Conservation (phyloP, 257 asterid species). For the Forsythia suspensa region DNA sequence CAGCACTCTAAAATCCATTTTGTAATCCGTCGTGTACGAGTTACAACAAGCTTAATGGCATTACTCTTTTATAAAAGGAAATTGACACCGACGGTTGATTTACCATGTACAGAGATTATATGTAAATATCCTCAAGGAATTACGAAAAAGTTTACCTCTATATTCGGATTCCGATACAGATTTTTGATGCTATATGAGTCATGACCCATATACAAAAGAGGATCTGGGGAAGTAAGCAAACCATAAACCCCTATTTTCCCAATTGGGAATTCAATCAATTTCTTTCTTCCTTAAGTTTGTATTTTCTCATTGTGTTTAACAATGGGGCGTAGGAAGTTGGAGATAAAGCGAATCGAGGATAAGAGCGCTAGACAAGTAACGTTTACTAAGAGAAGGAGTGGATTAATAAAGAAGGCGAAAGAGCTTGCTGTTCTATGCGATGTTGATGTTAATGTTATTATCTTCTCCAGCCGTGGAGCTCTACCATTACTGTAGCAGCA, state of each 20-base stretch:
- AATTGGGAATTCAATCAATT: neutral
- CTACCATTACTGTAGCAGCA: slow-evolving; percentile 20
- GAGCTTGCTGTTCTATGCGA: slow-evolving; percentile 29
- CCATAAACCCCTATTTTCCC: neutral
- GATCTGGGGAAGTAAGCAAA: neutral
- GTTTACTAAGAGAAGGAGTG: slow-evolving; percentile 27
- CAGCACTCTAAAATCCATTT: too few species aligned
- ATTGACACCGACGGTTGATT: neutral
- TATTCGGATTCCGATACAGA: neutral
- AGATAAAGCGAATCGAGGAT: slow-evolving; percentile 23
- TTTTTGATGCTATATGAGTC: neutral
- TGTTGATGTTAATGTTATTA: slow-evolving; percentile 23
- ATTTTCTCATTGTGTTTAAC: neutral
- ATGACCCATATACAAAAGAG: neutral
- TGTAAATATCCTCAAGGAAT: neutral
- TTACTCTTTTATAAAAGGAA: too few species aligned
- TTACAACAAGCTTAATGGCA: too few species aligned
- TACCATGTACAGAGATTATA: too few species aligned
- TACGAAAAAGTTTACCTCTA: neutral
- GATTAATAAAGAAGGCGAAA: slow-evolving; percentile 28
- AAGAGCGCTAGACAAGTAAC: slow-evolving; percentile 26
- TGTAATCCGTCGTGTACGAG: too few species aligned
- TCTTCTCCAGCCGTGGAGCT: slow-evolving; percentile 26
- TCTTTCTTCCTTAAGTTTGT: neutral
- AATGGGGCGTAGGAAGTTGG: slow-evolving; percentile 29